These are phyloP conservation scores for Coniochaeta pulveracea DNA, from an alignment of 2,329 filamentous ascomycete genomes.

Conservation along the genomic window DNA sequence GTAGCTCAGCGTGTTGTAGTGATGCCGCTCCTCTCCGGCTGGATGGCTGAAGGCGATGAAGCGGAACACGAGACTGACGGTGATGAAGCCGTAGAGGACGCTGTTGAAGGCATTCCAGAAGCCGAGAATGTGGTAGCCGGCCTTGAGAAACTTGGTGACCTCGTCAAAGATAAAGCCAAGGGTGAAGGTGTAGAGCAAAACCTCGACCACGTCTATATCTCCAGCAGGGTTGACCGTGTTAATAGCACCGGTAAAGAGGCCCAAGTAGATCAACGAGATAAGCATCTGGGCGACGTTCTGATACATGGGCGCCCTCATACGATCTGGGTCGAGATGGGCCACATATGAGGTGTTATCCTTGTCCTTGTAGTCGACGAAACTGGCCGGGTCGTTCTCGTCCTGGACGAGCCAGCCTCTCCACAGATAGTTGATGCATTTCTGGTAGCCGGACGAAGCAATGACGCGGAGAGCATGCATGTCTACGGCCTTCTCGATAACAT, in stretches of 20 bases:
- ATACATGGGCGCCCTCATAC: constrained; percentile 85
- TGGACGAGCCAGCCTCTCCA: constrained; percentile 98
- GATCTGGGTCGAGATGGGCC: constrained; percentile 81
- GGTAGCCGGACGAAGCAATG: constrained; percentile 88
- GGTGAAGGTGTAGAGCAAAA: constrained; percentile 82
- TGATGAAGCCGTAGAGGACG: constrained; percentile 67
- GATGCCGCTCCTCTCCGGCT: constrained; percentile 33
- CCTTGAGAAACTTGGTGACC: constrained; percentile 81
- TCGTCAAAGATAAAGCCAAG: constrained; percentile 87
- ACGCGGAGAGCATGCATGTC: constrained; percentile 82
- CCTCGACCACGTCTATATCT: constrained; percentile 74
- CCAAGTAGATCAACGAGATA: constrained; percentile 73
- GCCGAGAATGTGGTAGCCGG: constrained; percentile 78
- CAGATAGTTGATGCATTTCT: constrained; percentile 85
- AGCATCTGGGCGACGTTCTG: constrained; percentile 85
- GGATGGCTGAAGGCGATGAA: constrained; percentile 64
- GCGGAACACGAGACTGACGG: constrained; percentile 67
- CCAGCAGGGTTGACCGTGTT: constrained; percentile 85
- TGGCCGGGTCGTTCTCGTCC: constrained; percentile 80
- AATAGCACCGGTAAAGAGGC: constrained; percentile 78
- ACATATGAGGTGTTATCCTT: constrained; percentile 70
- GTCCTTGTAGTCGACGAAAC: constrained; percentile 77
- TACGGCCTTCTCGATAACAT: constrained; percentile 87
- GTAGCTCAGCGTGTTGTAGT: constrained; percentile 76
- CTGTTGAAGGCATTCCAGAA: constrained; percentile 98